These are phyloP conservation scores for Sclerotinia borealis DNA, from an alignment of 2,329 filamentous ascomycete genomes.

Conservation along the genomic window DNA sequence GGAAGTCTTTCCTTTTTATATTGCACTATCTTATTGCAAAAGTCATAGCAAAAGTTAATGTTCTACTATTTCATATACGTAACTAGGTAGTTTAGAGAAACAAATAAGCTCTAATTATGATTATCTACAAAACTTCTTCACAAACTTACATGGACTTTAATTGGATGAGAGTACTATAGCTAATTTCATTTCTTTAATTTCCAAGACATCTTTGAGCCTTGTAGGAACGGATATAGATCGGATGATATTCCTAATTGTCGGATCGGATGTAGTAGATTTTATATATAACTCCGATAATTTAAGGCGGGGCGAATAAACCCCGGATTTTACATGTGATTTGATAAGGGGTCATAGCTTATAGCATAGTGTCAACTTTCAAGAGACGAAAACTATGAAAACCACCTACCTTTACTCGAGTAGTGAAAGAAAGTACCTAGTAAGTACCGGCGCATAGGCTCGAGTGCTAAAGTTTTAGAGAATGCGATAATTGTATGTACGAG, in stretches of 20 bases:
- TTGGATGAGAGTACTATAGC: background rate
- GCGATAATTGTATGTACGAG: background rate
- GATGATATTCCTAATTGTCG: background rate
- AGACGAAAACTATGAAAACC: background rate
- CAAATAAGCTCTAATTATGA: background rate
- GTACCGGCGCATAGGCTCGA: background rate
- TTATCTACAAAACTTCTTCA: background rate
- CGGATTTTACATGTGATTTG: constrained; percentile 8
- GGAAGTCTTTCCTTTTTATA: background rate
- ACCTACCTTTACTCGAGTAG: no score
- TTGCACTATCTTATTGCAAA: background rate
- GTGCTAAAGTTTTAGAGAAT: background rate
- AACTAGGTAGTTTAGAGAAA: no score
- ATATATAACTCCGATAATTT: background rate
- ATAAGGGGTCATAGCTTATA: background rate
- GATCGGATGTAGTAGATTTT: no score
- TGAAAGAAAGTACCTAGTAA: no score
- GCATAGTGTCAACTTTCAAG: background rate
- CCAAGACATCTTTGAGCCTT: no score
- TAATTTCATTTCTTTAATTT: no score
- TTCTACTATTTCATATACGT: background rate
- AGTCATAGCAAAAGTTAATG: background rate
- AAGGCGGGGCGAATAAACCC: constrained; percentile 4
- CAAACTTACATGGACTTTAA: background rate
- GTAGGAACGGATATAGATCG: background rate